Percentiles rank a stretch among this genome's conserved stretches.
These are phyloP conservation scores for Penicillium bovifimosum DNA, from an alignment of 495 filamentous ascomycete genomes.

Conservation along the genomic window DNA sequence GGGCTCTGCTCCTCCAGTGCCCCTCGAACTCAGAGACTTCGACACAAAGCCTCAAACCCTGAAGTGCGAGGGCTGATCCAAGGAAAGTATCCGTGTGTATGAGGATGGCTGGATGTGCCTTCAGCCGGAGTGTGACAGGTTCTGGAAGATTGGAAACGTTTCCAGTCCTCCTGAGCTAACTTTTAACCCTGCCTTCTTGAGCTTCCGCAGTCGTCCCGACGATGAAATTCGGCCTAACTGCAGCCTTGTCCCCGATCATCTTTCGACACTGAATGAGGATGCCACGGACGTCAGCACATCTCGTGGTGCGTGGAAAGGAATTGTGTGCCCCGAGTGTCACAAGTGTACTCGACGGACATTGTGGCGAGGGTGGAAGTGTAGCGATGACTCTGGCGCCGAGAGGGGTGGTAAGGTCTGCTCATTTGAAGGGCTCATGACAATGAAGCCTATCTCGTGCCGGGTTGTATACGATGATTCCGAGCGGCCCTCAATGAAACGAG, in stretches of 20 bases:
- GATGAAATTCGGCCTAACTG: constrained; percentile 32
- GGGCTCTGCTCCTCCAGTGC: constrained; percentile 16
- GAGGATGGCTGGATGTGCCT: constrained; percentile 67
- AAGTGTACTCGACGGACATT: constrained; percentile 56
- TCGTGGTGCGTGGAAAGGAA: constrained; percentile 51
- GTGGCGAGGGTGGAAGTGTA: constrained; percentile 64
- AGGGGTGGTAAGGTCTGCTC: constrained; percentile 18
- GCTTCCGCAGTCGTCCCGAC: constrained; percentile 34
- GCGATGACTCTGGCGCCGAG: constrained; percentile 8
- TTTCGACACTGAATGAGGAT: constrained; percentile 32
- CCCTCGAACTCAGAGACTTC: constrained; percentile 21
- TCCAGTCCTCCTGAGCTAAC: constrained; percentile 30
- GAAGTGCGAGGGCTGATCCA: constrained; percentile 38
- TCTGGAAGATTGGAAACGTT: constrained; percentile 46
- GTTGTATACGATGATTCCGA: constrained; percentile 31
- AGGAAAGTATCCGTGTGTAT: constrained; percentile 41
- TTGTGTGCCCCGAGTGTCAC: constrained; percentile 67
- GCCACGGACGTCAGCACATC: constrained; percentile 24
- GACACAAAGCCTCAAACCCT: constrained; percentile 13
- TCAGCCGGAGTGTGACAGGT: constrained; percentile 46
- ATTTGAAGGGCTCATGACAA: constrained; percentile 2
- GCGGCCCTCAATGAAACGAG: constrained; percentile 21
- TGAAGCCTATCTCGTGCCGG: constrained; percentile 28
- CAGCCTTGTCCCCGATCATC: constrained; percentile 29
- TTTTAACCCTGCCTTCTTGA: constrained; percentile 56